A percentile compares a stretch with the other conserved stretches of the same genome.
Conservation (phyloP, 23 red algal genomes). For the Agarophyton chilense region DNA sequence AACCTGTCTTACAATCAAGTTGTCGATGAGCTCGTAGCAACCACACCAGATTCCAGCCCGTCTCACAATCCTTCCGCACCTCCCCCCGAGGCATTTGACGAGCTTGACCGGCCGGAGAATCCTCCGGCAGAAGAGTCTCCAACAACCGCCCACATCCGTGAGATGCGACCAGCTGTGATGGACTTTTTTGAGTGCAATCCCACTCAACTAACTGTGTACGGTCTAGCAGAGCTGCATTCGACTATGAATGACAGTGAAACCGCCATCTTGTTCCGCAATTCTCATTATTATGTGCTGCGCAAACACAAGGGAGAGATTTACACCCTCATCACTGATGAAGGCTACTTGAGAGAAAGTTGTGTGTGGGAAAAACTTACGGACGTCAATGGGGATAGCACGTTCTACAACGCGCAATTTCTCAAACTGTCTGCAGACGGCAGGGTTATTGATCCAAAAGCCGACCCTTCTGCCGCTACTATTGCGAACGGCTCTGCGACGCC, state of each 20-base stretch:
- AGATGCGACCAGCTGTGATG: slow-evolving; percentile 43
- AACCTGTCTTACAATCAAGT: slow-evolving; percentile 76
- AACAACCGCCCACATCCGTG: slow-evolving; percentile 10
- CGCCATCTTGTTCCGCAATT: slow-evolving; percentile 85
- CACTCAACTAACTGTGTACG: slow-evolving; percentile 73
- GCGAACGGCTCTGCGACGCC: background rate
- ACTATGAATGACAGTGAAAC: slow-evolving; percentile 66
- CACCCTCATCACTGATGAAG: slow-evolving; percentile 82
- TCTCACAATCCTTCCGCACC: slow-evolving; percentile 18
- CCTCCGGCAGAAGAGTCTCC: background rate
- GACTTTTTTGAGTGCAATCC: slow-evolving; percentile 77
- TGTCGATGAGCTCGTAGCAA: slow-evolving; percentile 57
- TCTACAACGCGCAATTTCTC: slow-evolving; percentile 56
- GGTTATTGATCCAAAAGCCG: background rate
- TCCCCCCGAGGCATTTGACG: slow-evolving; percentile 43
- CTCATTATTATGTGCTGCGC: slow-evolving; percentile 77
- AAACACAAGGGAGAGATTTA: slow-evolving; percentile 73
- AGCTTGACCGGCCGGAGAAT: background rate
- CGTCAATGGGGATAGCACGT: slow-evolving; percentile 68
- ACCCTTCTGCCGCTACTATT: background rate
- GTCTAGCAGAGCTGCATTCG: slow-evolving; percentile 74
- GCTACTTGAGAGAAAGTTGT: slow-evolving; percentile 66
- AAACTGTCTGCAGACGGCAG: slow-evolving; percentile 2
- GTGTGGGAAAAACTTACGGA: slow-evolving; percentile 82
- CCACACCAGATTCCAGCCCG: slow-evolving; percentile 6